phyloP scores from a whole-genome alignment of 176 grass and related monocot genomes.

The Poa pratensis region DNA sequence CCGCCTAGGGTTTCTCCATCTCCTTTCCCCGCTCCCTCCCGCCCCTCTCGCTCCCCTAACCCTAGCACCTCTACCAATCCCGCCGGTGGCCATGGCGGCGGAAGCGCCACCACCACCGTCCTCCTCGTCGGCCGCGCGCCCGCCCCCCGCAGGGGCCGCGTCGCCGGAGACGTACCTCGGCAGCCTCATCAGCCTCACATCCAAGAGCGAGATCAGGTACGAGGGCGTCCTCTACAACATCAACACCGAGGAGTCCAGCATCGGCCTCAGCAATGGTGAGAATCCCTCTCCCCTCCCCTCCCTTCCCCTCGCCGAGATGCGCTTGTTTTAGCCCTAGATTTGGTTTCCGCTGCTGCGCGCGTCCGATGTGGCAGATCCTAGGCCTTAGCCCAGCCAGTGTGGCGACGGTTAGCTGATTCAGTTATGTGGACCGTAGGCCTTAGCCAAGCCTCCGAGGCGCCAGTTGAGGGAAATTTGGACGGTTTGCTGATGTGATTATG shows the following conservation, averaged over 20 bases:
- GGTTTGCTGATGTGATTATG: neutral
- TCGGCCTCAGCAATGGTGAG: conserved; percentile 75
- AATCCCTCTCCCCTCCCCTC: neutral
- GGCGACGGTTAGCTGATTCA: neutral
- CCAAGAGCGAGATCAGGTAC: conserved; percentile 93
- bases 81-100: conserved; percentile 53
- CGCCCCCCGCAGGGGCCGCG: conserved; percentile 22
- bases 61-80: neutral
- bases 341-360: neutral
- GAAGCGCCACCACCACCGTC: conserved; percentile 60
- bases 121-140: conserved; percentile 8
- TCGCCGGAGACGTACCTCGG: conserved; percentile 80
- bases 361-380: neutral
- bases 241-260: conserved; percentile 77
- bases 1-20: conserved; percentile 49
- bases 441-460: neutral
- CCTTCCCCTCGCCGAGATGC: conserved; percentile 32
- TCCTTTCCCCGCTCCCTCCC: neutral
- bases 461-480: neutral
- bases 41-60: conserved; percentile 22
- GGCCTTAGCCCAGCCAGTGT: neutral
- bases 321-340: conserved; percentile 45
- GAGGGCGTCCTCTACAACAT: conserved; percentile 87
- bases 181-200: conserved; percentile 78
- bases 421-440: neutral